Evolutionary conservation across 192 early-diverging fungal genomes (phyloP), one percentile per base, ranked within the genome.

Genomic region (Phycomyces nitens): DNA sequence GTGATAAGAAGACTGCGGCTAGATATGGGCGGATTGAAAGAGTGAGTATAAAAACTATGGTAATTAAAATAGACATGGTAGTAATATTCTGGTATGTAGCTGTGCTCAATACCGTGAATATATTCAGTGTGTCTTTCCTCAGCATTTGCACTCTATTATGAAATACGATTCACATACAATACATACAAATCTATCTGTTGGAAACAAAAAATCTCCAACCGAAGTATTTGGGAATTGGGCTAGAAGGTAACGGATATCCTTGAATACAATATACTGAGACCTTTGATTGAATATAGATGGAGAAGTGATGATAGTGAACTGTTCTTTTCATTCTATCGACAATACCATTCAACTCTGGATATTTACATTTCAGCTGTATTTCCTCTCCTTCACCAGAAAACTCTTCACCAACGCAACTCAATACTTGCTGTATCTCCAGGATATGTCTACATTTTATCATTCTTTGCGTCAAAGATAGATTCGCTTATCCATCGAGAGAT

Each of bases 281-380:
- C 11, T 8, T 23, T 24, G n/a, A 1, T 53, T 20, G 24, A 6
- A 20, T 16, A 6, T 34, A 69, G 69, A 54, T 80, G 79, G 79
- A 76, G 75, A 50, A 77, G 76, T 58, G 79, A 80, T 12, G 79
- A 80, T 38, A 77, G 77, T 40, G 80, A 81, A 53, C 56, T 81
- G 16, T 81, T 78, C 58, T 77, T 78, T 58, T 68, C 76, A 27
- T 81, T 81, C 59, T 81, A 76, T 47, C 64, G 75, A 21, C 77
- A 81, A 52, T 78, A 77, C 42, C 76, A 81, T 40, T 53, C 70
- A 12, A 71, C 69, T 14, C 61, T 81, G 12, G 50, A 68, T 34
- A 64, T 68, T 12, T 78, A 76, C 27, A 40, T 81, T 18, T 43
- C 55, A 1, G 47, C 44, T 10, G 60, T 71, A 11, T 38, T 75